Percentiles rank a stretch among this genome's conserved stretches.
These are phyloP conservation scores for Aspergillus puulaauensis DNA, from an alignment of 2,329 filamentous ascomycete species.

Conservation along the genomic window DNA sequence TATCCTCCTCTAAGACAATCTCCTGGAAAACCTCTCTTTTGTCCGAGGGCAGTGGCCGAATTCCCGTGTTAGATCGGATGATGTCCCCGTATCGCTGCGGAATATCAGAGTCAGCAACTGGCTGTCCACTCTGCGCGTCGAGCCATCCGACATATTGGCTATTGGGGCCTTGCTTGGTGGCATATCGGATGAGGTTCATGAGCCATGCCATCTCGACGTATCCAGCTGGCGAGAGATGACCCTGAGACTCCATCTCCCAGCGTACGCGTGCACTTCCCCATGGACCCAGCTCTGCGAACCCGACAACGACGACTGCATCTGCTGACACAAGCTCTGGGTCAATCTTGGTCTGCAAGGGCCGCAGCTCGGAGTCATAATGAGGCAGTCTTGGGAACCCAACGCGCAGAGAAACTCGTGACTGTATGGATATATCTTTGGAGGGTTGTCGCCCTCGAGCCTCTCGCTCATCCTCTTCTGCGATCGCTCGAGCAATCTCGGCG, in stretches of 20 bases:
- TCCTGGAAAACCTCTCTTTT: conserved; percentile 95
- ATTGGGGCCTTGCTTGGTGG: not conserved
- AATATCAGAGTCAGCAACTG: conserved; percentile 1
- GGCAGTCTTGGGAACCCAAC: not conserved
- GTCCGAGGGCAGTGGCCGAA: conserved; percentile 92
- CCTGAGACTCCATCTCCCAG: conserved; percentile 8
- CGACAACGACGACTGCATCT: not conserved
- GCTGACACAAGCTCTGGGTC: not conserved
- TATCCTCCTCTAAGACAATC: conserved; percentile 89
- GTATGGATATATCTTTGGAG: not conserved
- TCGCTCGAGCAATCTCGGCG: not conserved
- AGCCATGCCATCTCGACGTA: conserved; percentile 8
- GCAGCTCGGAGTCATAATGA: not conserved
- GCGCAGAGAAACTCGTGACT: not conserved
- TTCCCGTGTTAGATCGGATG: conserved; percentile 89
- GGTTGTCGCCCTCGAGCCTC: not conserved
- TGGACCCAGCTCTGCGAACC: conserved; percentile 3
- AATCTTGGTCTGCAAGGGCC: not conserved
- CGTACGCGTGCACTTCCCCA: conserved; percentile 2
- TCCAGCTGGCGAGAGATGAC: not conserved
- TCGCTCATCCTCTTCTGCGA: not conserved
- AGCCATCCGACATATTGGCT: conserved; percentile 2
- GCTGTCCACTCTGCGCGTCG: not conserved
- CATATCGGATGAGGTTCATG: not conserved
- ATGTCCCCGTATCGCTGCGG: not conserved